Evolutionary conservation across 345 rosid species (phyloP).

Genomic region (Aquilaria sinensis): DNA sequence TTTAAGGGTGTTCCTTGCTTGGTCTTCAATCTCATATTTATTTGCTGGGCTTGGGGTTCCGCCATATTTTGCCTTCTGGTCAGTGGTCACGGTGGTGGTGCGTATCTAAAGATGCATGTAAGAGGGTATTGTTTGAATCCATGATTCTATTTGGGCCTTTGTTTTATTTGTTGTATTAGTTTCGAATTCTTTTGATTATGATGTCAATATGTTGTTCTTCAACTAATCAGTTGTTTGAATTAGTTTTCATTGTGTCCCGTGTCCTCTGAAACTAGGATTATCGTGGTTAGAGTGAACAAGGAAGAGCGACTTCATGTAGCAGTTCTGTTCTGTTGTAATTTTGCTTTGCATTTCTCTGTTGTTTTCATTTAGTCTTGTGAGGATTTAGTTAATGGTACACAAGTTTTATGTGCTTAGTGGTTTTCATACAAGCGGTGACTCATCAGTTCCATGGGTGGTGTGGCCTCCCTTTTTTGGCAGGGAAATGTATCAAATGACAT

Average conservation of each 20-base stretch:
- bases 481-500: conserved; percentile 32
- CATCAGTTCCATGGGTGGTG: background rate
- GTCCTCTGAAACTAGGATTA: background rate
- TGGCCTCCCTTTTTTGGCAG: conserved; percentile 10
- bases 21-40: too few species aligned
- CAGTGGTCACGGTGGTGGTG: too few species aligned
- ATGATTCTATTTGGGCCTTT: background rate
- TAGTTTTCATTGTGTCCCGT: background rate
- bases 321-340: background rate
- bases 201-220: too few species aligned
- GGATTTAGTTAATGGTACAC: background rate
- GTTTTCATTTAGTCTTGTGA: background rate
- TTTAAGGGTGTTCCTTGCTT: too few species aligned
- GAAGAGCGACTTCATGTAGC: background rate
- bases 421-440: background rate
- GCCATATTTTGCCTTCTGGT: too few species aligned
- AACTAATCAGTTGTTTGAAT: too few species aligned
- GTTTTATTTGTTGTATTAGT: background rate
- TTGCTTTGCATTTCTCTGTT: background rate
- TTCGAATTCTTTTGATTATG: background rate
- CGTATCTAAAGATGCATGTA: too few species aligned
- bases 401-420: background rate
- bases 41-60: too few species aligned
- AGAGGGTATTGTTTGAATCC: background rate
- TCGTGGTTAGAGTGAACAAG: too few species aligned